A percentile compares a stretch with the other conserved stretches of the same genome.
These are phyloP conservation scores for Styphnolobium japonicum DNA, from an alignment of 306 rosid genomes.

Conservation along the genomic window DNA sequence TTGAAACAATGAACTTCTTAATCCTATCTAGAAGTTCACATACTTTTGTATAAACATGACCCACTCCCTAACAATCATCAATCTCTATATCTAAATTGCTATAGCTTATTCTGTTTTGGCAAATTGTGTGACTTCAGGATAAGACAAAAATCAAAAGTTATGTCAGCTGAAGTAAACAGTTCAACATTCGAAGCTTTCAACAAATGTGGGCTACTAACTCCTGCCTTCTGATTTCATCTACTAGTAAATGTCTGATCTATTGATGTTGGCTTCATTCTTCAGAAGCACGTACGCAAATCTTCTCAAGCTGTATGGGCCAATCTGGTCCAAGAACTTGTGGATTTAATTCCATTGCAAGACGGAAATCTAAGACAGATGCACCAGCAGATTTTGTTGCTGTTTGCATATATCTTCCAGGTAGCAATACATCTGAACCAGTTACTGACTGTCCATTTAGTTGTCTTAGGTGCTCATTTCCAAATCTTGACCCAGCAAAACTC, in stretches of 20 bases:
- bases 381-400: slow-evolving; percentile 32
- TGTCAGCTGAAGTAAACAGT: slow-evolving; percentile 34
- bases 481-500: slow-evolving; percentile 56
- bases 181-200: slow-evolving; percentile 38
- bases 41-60: slow-evolving; percentile 39
- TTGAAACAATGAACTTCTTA: slow-evolving; percentile 36
- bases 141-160: slow-evolving; percentile 23
- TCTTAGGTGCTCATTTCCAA: slow-evolving; percentile 31
- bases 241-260: slow-evolving; percentile 18
- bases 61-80: slow-evolving; percentile 42
- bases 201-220: slow-evolving; percentile 29
- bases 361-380: slow-evolving; percentile 62
- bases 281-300: slow-evolving; percentile 57
- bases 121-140: slow-evolving; percentile 28
- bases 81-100: slow-evolving; percentile 47
- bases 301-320: slow-evolving; percentile 85
- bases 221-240: slow-evolving; percentile 27
- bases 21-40: slow-evolving; percentile 42
- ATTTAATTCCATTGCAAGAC: slow-evolving; percentile 68
- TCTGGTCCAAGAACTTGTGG: slow-evolving; percentile 80
- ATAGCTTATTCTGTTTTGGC: slow-evolving; percentile 38
- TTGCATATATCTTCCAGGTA: slow-evolving; percentile 39
- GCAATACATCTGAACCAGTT: slow-evolving; percentile 36
- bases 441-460: slow-evolving; percentile 17
- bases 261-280: slow-evolving; percentile 53